Percentiles rank a stretch among this genome's conserved stretches.
Evolutionary conservation across 1,284 basidiomycete species (phyloP).

Genomic region (Microstroma glucosiphilum): DNA sequence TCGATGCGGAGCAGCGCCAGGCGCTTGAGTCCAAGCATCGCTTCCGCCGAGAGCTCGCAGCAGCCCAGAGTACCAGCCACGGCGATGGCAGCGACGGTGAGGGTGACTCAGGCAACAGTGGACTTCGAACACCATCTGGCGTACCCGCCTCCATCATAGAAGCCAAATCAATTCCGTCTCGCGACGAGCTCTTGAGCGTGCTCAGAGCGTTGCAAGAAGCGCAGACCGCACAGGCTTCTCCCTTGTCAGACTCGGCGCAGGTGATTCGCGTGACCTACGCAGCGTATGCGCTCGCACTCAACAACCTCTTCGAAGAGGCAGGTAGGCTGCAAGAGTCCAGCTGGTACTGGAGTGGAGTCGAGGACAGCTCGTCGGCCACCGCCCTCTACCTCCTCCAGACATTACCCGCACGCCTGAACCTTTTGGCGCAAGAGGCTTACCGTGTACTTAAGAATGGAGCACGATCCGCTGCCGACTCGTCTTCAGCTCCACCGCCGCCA

Average conservation of each 20-base stretch:
- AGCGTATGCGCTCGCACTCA: slow-evolving; percentile 26
- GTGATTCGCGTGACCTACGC: slow-evolving; percentile 28
- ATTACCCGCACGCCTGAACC: background rate
- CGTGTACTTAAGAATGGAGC: background rate
- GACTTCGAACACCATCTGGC: background rate
- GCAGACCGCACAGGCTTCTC: background rate
- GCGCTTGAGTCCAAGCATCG: background rate
- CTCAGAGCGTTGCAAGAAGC: background rate
- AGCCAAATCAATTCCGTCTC: background rate
- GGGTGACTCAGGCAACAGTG: too few species aligned
- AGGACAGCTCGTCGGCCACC: slow-evolving; percentile 22
- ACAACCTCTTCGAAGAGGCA: slow-evolving; percentile 29
- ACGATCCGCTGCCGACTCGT: background rate
- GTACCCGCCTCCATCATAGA: background rate
- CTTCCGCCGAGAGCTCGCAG: background rate
- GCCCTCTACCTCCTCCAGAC: slow-evolving; percentile 27
- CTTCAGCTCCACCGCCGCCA: background rate
- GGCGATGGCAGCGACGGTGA: background rate
- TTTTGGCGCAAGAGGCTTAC: background rate
- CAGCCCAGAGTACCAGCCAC: background rate
- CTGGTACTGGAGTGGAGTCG: slow-evolving; percentile 37
- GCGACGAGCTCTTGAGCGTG: background rate
- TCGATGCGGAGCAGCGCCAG: slow-evolving; percentile 2
- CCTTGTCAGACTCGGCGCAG: background rate
- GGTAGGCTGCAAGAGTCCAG: slow-evolving; percentile 26